Percentiles rank a stretch among this genome's conserved stretches.
phyloP scores from a whole-genome alignment of 495 filamentous ascomycete species.

The Endocarpon pusillum region DNA sequence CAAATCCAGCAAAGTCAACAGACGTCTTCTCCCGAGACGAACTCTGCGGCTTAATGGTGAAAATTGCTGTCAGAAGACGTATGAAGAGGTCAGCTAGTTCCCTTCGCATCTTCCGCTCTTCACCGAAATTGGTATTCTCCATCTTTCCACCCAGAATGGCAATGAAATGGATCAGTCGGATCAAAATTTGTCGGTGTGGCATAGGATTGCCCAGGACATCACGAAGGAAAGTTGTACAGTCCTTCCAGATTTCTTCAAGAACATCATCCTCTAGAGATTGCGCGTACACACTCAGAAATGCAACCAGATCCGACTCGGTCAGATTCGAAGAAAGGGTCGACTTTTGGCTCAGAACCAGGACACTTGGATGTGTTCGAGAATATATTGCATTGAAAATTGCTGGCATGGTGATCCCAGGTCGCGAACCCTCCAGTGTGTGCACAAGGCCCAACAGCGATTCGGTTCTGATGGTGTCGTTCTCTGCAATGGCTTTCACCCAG shows the following conservation, averaged over 20 bases:
- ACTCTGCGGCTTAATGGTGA: conserved; percentile 68
- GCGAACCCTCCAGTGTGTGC: conserved; percentile 78
- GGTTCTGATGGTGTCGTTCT: conserved; percentile 17
- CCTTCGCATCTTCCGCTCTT: conserved; percentile 83
- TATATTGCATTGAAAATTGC: conserved; percentile 97
- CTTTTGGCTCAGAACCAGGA: conserved; percentile 61
- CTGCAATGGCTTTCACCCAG: conserved; percentile 39
- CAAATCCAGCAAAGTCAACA: conserved; percentile 28
- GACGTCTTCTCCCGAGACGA: conserved; percentile 30
- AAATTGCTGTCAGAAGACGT: conserved; percentile 72
- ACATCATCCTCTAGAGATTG: conserved; percentile 86
- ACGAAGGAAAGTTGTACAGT: conserved; percentile 79
- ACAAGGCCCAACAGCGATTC: conserved; percentile 56
- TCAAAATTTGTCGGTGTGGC: conserved; percentile 80
- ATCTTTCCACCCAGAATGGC: conserved; percentile 83
- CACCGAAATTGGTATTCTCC: conserved; percentile 94
- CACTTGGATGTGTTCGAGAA: conserved; percentile 71
- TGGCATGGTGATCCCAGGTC: conserved; percentile 83
- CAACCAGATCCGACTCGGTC: conserved; percentile 63
- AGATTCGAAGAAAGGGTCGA: conserved; percentile 75
- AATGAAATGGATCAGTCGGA: conserved; percentile 73
- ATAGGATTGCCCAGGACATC: conserved; percentile 90
- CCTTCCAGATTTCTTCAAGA: conserved; percentile 97
- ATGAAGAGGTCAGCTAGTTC: conserved; percentile 83
- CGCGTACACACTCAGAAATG: conserved; percentile 79